Conservation (phyloP, 2,329 filamentous ascomycete genomes). For the Colletotrichum spinosum region DNA sequence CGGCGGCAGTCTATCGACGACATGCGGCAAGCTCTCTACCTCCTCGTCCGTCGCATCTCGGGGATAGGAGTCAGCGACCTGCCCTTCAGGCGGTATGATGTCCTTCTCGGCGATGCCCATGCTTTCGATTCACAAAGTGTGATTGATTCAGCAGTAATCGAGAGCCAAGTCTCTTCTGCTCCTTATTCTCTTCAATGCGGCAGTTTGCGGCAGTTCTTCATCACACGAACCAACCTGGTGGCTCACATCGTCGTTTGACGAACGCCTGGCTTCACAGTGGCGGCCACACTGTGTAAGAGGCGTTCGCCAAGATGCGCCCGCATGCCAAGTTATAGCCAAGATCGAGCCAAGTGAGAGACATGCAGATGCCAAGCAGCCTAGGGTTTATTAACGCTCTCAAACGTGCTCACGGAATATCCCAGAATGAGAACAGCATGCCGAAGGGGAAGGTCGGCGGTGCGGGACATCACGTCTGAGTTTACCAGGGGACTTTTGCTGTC, state of each 20-base stretch:
- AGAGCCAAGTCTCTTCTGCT: too few relatives aligned
- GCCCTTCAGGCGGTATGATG: slow-evolving; percentile 1
- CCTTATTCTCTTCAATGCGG: too few relatives aligned
- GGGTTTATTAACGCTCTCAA: slow-evolving; percentile 19
- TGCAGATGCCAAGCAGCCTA: slow-evolving; percentile 18
- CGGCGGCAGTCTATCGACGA: slow-evolving; percentile 38
- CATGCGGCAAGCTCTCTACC: slow-evolving; percentile 33
- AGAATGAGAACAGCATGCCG: background rate
- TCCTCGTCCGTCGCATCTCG: slow-evolving; percentile 40
- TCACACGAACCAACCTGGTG: too few relatives aligned
- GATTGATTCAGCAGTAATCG: too few relatives aligned
- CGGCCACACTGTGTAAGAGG: background rate
- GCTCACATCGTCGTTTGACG: too few relatives aligned
- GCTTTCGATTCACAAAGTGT: too few relatives aligned
- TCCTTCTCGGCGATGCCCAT: background rate
- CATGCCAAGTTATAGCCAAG: background rate
- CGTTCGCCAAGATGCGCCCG: background rate
- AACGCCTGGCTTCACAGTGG: too few relatives aligned
- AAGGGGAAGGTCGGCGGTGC: background rate
- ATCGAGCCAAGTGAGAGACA: slow-evolving; percentile 2
- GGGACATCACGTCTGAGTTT: background rate
- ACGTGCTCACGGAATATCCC: slow-evolving; percentile 11
- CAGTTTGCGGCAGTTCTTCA: too few relatives aligned
- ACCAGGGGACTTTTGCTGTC: too few relatives aligned
- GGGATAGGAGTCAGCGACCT: background rate